Evolutionary conservation across 371 early-diverging fungal species (phyloP).

Genomic region (Mucor irregularis): DNA sequence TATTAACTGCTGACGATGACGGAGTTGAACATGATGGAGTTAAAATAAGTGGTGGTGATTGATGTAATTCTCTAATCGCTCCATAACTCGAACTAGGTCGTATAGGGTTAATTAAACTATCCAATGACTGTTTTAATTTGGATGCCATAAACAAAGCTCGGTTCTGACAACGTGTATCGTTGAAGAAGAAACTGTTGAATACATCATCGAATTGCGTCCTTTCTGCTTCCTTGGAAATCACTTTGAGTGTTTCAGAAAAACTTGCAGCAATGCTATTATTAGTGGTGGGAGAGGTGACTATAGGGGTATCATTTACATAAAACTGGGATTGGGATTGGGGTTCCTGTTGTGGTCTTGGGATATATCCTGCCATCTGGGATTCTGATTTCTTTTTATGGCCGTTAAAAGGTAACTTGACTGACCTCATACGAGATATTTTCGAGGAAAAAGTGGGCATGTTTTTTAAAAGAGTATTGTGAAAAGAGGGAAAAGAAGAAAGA

Average conservation of each 20-base stretch:
- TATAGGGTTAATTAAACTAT: slow-evolving; percentile 17
- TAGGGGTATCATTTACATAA: too few relatives aligned
- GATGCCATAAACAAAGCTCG: slow-evolving; percentile 50
- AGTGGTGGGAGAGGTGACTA: slow-evolving; percentile 6
- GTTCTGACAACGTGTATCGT: slow-evolving; percentile 47
- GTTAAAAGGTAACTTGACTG: slow-evolving; percentile 35
- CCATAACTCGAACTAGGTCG: slow-evolving; percentile 16
- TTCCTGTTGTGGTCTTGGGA: slow-evolving; percentile 6
- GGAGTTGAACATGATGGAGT: slow-evolving; percentile 19
- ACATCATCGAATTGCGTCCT: slow-evolving; percentile 41
- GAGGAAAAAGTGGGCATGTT: slow-evolving; percentile 33
- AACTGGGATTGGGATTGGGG: too few relatives aligned
- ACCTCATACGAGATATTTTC: slow-evolving; percentile 34
- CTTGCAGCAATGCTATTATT: slow-evolving; percentile 15
- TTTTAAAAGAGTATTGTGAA: too few relatives aligned
- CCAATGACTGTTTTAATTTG: slow-evolving; percentile 37
- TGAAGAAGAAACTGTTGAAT: slow-evolving; percentile 48
- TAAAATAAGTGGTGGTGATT: slow-evolving; percentile 3
- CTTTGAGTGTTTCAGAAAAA: slow-evolving; percentile 41
- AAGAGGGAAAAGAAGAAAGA: background rate
- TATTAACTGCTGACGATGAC: background rate
- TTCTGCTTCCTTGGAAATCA: slow-evolving; percentile 39
- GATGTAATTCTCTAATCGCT: slow-evolving; percentile 3
- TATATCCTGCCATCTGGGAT: background rate
- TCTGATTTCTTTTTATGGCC: slow-evolving; percentile 15